These are phyloP conservation scores for Mortierella sp. DNA, from an alignment of 371 early-diverging fungal genomes.

Conservation along the genomic window DNA sequence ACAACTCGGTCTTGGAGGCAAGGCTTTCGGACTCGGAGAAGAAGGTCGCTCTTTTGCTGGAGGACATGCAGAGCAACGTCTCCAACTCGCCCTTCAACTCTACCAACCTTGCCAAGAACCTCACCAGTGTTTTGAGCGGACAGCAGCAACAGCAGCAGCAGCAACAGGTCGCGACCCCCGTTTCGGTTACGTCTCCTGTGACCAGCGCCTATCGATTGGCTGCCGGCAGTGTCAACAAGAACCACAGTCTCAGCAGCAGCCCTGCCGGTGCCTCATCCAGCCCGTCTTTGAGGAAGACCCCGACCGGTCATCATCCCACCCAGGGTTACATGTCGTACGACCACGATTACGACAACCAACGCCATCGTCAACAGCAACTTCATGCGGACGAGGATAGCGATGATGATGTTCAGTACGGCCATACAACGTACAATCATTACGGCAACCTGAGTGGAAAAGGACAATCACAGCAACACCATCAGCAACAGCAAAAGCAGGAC, in stretches of 20 bases:
- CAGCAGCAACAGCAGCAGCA: slow-evolving; percentile 33
- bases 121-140: slow-evolving; percentile 7
- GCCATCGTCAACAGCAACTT: slow-evolving; percentile 9
- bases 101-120: slow-evolving; percentile 27
- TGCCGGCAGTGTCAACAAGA: slow-evolving; percentile 6
- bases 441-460: background rate
- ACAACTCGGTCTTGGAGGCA: slow-evolving; percentile 50
- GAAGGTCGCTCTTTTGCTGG: slow-evolving; percentile 45
- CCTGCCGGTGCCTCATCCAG: background rate
- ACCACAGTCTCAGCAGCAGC: slow-evolving; percentile 8
- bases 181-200: slow-evolving; percentile 7
- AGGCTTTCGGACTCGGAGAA: slow-evolving; percentile 47
- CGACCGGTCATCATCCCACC: no score
- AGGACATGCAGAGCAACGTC: slow-evolving; percentile 41
- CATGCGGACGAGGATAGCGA: slow-evolving; percentile 25
- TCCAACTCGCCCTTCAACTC: slow-evolving; percentile 49
- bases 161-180: background rate
- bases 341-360: slow-evolving; percentile 8
- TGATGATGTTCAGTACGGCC: slow-evolving; percentile 20
- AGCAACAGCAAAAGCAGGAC: background rate
- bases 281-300: background rate
- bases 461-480: slow-evolving; percentile 15
- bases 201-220: slow-evolving; percentile 17
- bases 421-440: background rate
- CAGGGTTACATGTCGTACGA: slow-evolving; percentile 1